Conservation (phyloP, 2,329 filamentous ascomycete genomes). For the Ophiostoma sp. region DNA sequence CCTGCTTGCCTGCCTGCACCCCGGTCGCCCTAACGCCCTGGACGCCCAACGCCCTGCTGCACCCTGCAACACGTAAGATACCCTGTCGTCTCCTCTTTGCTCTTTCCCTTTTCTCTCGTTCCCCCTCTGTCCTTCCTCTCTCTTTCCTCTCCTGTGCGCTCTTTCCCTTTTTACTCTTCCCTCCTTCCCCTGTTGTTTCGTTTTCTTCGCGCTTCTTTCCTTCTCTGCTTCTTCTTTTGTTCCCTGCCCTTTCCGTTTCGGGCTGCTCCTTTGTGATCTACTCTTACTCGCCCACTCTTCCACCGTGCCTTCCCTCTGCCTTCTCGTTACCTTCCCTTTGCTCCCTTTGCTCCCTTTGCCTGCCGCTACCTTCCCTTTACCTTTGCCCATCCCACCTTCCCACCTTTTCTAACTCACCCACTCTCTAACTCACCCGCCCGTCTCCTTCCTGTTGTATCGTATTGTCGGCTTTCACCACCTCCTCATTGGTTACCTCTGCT, state of each 20-base stretch:
- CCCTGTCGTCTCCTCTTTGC: neutral
- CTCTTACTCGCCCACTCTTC: neutral
- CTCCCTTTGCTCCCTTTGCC: neutral
- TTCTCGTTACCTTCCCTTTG: neutral
- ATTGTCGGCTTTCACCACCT: too few species aligned
- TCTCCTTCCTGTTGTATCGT: too few species aligned
- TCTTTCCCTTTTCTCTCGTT: neutral
- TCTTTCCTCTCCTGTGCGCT: neutral
- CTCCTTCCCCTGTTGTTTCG: conserved; percentile 8
- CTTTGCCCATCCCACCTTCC: too few species aligned
- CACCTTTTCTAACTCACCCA: too few species aligned
- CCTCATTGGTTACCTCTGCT: too few species aligned
- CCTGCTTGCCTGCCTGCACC: neutral
- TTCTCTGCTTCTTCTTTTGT: neutral
- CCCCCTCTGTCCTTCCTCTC: neutral
- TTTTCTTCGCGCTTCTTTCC: neutral
- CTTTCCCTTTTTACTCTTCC: neutral
- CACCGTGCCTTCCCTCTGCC: neutral
- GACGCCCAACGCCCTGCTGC: neutral
- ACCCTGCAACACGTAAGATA: conserved; percentile 4
- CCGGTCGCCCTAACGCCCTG: neutral
- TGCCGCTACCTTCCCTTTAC: too few species aligned
- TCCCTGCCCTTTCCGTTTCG: neutral
- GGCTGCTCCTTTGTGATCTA: neutral
- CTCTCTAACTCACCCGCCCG: too few species aligned